Evolutionary conservation across 225 moss, liverwort and hornwort species (phyloP).

Genomic region (Neckera pumila): DNA sequence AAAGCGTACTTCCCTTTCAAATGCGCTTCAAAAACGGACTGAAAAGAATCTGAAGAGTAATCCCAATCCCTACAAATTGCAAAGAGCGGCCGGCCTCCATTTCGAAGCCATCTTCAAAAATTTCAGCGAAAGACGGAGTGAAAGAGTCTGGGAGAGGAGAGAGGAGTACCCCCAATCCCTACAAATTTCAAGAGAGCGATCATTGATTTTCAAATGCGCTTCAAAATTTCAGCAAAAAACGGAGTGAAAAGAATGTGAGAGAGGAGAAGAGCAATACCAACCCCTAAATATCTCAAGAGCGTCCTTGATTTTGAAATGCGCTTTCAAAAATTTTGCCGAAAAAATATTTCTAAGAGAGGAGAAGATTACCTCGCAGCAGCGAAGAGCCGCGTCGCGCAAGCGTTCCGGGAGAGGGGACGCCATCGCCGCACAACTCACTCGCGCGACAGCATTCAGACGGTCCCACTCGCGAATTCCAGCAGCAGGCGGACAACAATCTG

Average conservation of each 20-base stretch:
- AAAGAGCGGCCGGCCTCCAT: background rate
- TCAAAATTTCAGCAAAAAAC: background rate
- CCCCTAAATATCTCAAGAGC: background rate
- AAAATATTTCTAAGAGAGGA: background rate
- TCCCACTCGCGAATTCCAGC: background rate
- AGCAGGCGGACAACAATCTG: background rate
- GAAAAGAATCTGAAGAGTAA: background rate
- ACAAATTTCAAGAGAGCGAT: background rate
- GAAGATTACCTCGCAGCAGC: constrained; percentile 24
- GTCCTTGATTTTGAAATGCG: background rate
- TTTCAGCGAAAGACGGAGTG: background rate
- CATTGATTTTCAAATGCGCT: background rate
- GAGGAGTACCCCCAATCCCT: background rate
- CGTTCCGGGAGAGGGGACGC: background rate
- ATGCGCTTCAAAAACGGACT: too few relatives aligned
- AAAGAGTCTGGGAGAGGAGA: background rate
- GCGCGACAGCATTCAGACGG: background rate
- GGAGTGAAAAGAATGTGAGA: too few relatives aligned
- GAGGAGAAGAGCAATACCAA: background rate
- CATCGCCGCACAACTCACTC: background rate
- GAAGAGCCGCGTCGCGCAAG: constrained; percentile 30
- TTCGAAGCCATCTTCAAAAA: background rate
- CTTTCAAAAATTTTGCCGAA: background rate
- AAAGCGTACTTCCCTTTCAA: background rate
- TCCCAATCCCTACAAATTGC: background rate